Evolutionary conservation across 345 rosid genomes (phyloP).

Genomic region (Populus pruinosa): DNA sequence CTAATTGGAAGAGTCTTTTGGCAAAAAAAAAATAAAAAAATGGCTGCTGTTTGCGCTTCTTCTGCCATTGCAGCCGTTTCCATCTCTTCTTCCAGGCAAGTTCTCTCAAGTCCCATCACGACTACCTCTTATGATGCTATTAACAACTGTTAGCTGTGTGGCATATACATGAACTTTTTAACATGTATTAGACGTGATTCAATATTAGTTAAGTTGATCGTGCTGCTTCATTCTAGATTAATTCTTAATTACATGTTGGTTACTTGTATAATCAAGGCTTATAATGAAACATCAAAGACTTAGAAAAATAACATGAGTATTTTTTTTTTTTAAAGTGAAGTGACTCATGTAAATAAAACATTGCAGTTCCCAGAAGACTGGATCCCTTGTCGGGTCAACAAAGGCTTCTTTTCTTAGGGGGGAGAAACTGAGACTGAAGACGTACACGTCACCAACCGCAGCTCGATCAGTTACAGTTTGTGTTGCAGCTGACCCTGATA

Average conservation of each 20-base stretch:
- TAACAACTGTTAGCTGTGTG: neutral
- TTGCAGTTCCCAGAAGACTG: slow-evolving; percentile 58
- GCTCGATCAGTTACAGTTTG: slow-evolving; percentile 43
- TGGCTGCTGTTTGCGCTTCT: slow-evolving; percentile 93
- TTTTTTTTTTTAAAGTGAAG: neutral
- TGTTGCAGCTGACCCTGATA: slow-evolving; percentile 71
- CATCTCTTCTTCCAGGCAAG: slow-evolving; percentile 69
- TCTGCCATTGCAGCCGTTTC: slow-evolving; percentile 69
- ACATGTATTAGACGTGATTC: neutral
- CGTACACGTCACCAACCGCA: slow-evolving; percentile 24
- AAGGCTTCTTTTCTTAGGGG: slow-evolving; percentile 68
- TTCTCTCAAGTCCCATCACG: slow-evolving; percentile 7
- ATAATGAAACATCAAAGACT: neutral
- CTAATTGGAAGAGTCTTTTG: neutral
- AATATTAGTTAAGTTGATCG: neutral
- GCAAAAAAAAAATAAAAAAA: slow-evolving; percentile 30
- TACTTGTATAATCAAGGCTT: neutral
- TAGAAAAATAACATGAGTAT: neutral
- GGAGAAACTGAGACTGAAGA: slow-evolving; percentile 59
- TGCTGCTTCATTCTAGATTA: neutral
- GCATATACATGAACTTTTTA: neutral
- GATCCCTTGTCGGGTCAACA: slow-evolving; percentile 41
- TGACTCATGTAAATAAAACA: neutral
- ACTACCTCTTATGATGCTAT: neutral
- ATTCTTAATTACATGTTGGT: neutral